Conservation (phyloP, 768 basidiomycete species). For the Tricholoma terreum region DNA sequence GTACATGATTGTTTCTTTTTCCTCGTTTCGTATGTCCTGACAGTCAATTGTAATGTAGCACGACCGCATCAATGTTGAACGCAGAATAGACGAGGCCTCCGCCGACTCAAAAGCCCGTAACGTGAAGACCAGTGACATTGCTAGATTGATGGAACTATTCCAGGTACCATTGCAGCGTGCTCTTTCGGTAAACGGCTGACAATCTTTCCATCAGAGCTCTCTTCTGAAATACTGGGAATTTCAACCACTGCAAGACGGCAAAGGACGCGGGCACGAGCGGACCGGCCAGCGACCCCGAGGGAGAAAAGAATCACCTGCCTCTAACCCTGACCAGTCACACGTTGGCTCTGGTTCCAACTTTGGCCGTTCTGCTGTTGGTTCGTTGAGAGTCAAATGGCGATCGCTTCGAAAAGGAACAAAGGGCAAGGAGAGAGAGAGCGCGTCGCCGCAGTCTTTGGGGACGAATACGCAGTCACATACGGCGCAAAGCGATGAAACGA, state of each 20-base stretch:
- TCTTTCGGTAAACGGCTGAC: not conserved
- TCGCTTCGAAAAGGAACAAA: conserved; percentile 29
- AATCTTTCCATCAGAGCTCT: conserved; percentile 44
- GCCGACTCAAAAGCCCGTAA: conserved; percentile 40
- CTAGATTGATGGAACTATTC: conserved; percentile 81
- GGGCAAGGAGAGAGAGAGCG: conserved; percentile 28
- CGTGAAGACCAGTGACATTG: conserved; percentile 76
- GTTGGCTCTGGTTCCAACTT: conserved; percentile 30
- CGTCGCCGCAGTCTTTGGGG: conserved; percentile 10
- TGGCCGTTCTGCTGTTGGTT: not conserved
- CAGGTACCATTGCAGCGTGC: conserved; percentile 43
- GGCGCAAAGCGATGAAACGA: conserved; percentile 24
- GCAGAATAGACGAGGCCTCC: conserved; percentile 47
- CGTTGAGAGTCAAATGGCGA: conserved; percentile 25
- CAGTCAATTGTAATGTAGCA: conserved; percentile 42
- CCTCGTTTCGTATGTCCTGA: conserved; percentile 5
- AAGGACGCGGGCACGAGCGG: conserved; percentile 16
- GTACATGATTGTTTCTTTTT: conserved; percentile 30
- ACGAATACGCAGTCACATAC: conserved; percentile 8
- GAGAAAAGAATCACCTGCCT: conserved; percentile 27
- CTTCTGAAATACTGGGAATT: conserved; percentile 75
- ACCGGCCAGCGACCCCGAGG: conserved; percentile 16
- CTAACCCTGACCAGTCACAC: conserved; percentile 41
- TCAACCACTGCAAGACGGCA: conserved; percentile 36
- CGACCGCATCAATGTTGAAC: conserved; percentile 72